Base-by-base conservation (phyloP, 768 basidiomycete genomes). In the Mycena rebaudengoi region DNA sequence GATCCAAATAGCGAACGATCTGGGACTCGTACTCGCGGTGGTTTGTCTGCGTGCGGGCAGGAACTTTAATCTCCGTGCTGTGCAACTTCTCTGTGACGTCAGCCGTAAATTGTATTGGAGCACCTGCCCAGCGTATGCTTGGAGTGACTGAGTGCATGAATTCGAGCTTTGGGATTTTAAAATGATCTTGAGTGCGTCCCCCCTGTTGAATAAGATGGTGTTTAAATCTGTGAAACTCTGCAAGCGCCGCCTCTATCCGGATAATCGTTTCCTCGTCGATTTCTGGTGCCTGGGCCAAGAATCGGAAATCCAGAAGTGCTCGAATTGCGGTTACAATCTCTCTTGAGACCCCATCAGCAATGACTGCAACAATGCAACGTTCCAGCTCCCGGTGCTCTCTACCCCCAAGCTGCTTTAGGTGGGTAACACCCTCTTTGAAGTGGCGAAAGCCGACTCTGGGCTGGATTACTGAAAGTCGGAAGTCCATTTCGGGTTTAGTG, bases 141-240 rank as follows among this genome's bases (percentile, higher is more conserved):
- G 54, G 18, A 2, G 60, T 41, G 10, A 82, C 71, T 39, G 72
- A 76, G 18, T 80, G 78, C 20, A 81, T 60, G 18, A 79, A 64
- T 57, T 81, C 78, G 4, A 82, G 74, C 62, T 85, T 85, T 1
- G 78, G 81, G 43, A 84, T 83, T 18, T 76, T 46, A 68, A 75
- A 83, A 51, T 82, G 60, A 12, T 75, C 28, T 20, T 78, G 74
- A 1, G 69, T 48, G 18, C 71, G 59, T 21, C 73, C 74, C 11
- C 74, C 70, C 4, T 70, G 68, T 1, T 67, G 64, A 11, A 79
- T 62, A 32, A 83, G 78, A 2, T 65, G 66, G 4, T 74, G 37
- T 55, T 83, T 83, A 68, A 77, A 61, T 2, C 60, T 1, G 39
- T 82, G 81, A 48, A 81, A 82, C 12, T 71, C 58, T 0, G 18